phyloP scores from a whole-genome alignment of 345 rosid species.

The Syzygium oleosum region DNA sequence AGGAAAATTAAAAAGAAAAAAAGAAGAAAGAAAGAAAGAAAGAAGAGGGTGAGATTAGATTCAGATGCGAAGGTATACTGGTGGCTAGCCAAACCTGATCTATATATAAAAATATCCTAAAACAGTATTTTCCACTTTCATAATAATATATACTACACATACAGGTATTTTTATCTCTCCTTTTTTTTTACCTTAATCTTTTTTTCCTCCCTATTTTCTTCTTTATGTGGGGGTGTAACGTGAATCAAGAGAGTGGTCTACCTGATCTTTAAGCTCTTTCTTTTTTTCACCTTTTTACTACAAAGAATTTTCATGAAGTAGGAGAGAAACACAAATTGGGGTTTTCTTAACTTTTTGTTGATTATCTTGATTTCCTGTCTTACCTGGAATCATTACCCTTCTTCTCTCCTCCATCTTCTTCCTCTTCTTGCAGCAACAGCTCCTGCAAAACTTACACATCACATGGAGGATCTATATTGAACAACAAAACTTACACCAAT shows the following conservation, averaged over 20 bases:
- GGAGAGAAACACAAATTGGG: background rate
- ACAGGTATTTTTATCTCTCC: conserved; percentile 1
- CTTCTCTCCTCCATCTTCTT: conserved; percentile 15
- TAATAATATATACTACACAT: background rate
- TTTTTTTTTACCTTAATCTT: background rate
- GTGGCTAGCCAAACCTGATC: conserved; percentile 49
- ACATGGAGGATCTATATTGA: background rate
- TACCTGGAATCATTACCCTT: conserved; percentile 46
- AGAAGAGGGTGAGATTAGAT: conserved; percentile 11
- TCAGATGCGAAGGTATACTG: conserved; percentile 35
- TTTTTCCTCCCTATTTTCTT: conserved; percentile 4
- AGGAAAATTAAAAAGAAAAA: background rate
- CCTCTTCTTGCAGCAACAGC: conserved; percentile 1
- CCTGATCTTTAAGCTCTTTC: background rate
- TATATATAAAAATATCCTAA: conserved; percentile 20
- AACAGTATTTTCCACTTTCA: conserved; percentile 37
- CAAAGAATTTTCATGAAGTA: conserved; percentile 23
- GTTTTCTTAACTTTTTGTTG: background rate
- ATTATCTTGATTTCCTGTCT: conserved; percentile 13
- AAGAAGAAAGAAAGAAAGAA: conserved; percentile 4
- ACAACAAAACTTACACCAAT: background rate
- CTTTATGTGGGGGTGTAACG: conserved; percentile 6
- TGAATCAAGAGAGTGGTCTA: conserved; percentile 11
- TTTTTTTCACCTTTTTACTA: conserved; percentile 21
- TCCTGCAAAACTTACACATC: conserved; percentile 10